Evolutionary conservation across 2,329 filamentous ascomycete species (phyloP), one percentile per base, ranked within the genome.

Genomic region (Ploettnerulaceae sp.): DNA sequence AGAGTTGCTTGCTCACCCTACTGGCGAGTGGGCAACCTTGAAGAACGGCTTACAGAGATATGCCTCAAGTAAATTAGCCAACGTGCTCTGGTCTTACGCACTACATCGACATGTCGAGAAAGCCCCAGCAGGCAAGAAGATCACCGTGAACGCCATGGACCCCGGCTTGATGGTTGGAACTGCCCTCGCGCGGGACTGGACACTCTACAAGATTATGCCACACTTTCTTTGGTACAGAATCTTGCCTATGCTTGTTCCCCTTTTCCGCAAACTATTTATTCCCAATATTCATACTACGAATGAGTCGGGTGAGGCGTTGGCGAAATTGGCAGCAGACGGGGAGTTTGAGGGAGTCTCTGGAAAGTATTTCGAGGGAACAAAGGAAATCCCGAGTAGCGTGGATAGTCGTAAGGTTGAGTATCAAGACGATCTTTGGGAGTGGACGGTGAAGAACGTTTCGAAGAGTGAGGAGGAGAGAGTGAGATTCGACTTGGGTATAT

Each of bases 161-260:
- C 73, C 72, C 1, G 71, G 71, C 1, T 60, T 74, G 6, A 73
- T 75, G 71, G 70, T 71, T 0, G 71, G 69, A 0, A 72, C 71
- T 4, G 67, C 66, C 0, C 56, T 75, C 2, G 65, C 58, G 2
- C 17, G 37, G 9, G 37, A 40, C 5, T 40, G 37, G 37, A 64
- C 71, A 17, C 64, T 70, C 17, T 57, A 52, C 1, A 39, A 18
- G 7, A 21, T 29, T 1, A 1, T 68, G 0, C 22, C 58, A 40
- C 52, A 51, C 1, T 72, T 66, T 22, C 1, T 70, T 1, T 71
- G 64, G 62, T 38, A 52, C 2, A 43, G 56, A 3, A 51, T 75
- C 2, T 7, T 72, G 28, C 67, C 68, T 1, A 42, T 45, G 0
- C 36, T 69, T 0, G 50, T 69, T 2, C 64, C 65, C 6, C 37